These are phyloP conservation scores for Aspergillus sojae DNA, from an alignment of 2,329 filamentous ascomycete genomes.

Conservation along the genomic window DNA sequence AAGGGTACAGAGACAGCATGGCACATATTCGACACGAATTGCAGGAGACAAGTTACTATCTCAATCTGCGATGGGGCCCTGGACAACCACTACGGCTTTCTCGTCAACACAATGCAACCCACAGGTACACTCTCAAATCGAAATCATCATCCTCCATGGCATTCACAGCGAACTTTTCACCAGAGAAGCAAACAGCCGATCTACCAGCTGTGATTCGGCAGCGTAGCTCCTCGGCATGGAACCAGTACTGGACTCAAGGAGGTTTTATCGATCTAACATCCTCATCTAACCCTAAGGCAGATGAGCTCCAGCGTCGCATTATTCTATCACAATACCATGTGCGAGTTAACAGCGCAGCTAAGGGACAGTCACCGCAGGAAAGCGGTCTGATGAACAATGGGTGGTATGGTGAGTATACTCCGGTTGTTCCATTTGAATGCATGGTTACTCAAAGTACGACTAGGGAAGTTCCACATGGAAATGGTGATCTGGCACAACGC, in stretches of 20 bases:
- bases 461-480: conserved; percentile 23
- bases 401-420: conserved; percentile 17
- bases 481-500: conserved; percentile 23
- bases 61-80: conserved; percentile 15
- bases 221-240: conserved; percentile 9
- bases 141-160: background rate
- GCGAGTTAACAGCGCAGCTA: conserved; percentile 17
- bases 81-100: background rate
- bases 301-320: conserved; percentile 20
- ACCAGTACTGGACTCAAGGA: conserved; percentile 16
- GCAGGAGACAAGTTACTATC: conserved; percentile 15
- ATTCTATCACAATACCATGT: conserved; percentile 21
- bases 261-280: conserved; percentile 18
- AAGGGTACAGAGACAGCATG: background rate
- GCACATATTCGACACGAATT: conserved; percentile 14
- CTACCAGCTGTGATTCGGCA: background rate
- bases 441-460: background rate
- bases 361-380: conserved; percentile 18
- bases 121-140: conserved; percentile 10
- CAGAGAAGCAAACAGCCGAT: background rate
- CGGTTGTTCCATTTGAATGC: background rate
- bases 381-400: conserved; percentile 22
- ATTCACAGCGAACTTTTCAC: conserved; percentile 17
- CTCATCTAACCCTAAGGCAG: conserved; percentile 14
- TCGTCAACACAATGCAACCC: conserved; percentile 4